Evolutionary conservation across 495 filamentous ascomycete genomes (phyloP).

Genomic region (Penicillium riverlandense): DNA sequence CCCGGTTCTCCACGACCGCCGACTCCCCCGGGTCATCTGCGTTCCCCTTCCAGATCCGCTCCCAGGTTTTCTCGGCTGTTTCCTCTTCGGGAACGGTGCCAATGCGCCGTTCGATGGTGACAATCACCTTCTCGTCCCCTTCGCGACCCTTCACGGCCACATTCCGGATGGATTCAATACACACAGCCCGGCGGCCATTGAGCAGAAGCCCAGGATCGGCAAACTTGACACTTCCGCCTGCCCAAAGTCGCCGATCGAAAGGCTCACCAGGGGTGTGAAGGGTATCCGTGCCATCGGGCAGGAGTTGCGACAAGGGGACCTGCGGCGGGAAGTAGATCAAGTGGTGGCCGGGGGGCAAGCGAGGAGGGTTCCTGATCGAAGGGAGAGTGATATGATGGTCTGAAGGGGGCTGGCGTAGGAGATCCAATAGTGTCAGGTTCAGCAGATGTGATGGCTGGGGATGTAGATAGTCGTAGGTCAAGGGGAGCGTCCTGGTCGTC

Average conservation of each 20-base stretch:
- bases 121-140: constrained; percentile 53
- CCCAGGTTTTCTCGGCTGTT: constrained; percentile 24
- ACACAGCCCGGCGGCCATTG: constrained; percentile 46
- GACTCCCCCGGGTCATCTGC: constrained; percentile 28
- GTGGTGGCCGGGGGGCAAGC: constrained; percentile 48
- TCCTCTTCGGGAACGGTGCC: constrained; percentile 29
- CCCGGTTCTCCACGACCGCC: constrained; percentile 44
- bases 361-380: constrained; percentile 24
- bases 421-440: constrained; percentile 51
- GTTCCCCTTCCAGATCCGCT: constrained; percentile 36
- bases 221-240: constrained; percentile 51
- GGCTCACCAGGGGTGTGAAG: constrained; percentile 59
- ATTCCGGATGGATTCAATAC: constrained; percentile 58
- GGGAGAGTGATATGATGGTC: constrained; percentile 16
- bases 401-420: constrained; percentile 31
- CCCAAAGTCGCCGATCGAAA: constrained; percentile 72
- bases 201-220: constrained; percentile 24
- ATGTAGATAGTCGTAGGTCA: constrained; percentile 57
- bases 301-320: constrained; percentile 46
- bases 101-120: constrained; percentile 48
- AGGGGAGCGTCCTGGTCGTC: constrained; percentile 44
- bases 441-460: constrained; percentile 60
- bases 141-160: constrained; percentile 48
- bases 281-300: constrained; percentile 66
- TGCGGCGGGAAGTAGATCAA: constrained; percentile 67